phyloP scores from a whole-genome alignment of 768 basidiomycete species.

The Baorangia bicolor region DNA sequence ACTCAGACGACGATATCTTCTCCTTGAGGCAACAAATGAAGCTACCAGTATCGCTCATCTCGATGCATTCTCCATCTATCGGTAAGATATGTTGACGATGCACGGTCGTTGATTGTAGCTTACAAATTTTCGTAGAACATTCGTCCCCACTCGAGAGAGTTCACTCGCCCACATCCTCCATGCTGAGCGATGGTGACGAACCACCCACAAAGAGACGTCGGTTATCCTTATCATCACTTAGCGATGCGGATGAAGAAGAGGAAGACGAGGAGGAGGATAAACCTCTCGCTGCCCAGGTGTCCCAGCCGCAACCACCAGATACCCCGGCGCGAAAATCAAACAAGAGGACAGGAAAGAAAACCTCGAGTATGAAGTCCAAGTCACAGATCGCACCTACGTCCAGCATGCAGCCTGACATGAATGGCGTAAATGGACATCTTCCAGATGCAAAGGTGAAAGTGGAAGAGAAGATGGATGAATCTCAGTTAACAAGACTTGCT shows the following conservation, averaged over 20 bases:
- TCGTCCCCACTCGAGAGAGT: slow-evolving; percentile 21
- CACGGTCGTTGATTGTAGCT: neutral
- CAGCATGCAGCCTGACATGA: slow-evolving; percentile 39
- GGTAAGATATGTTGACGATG: slow-evolving; percentile 38
- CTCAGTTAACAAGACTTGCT: slow-evolving; percentile 71
- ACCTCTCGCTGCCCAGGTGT: slow-evolving; percentile 53
- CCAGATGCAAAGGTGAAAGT: slow-evolving; percentile 58
- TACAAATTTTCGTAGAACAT: slow-evolving; percentile 21
- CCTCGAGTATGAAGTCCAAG: slow-evolving; percentile 57
- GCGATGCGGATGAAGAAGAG: slow-evolving; percentile 39
- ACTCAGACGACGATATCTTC: slow-evolving; percentile 65
- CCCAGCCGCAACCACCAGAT: slow-evolving; percentile 29
- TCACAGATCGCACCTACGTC: slow-evolving; percentile 53
- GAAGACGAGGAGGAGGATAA: slow-evolving; percentile 61
- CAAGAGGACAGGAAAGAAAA: slow-evolving; percentile 54
- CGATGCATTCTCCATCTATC: slow-evolving; percentile 51
- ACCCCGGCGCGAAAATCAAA: slow-evolving; percentile 32
- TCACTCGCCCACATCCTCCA: slow-evolving; percentile 40
- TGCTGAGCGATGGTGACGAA: slow-evolving; percentile 43
- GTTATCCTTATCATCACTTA: slow-evolving; percentile 56
- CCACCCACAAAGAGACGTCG: slow-evolving; percentile 54
- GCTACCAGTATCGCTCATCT: slow-evolving; percentile 48
- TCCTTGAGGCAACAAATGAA: slow-evolving; percentile 73
- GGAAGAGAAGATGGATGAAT: slow-evolving; percentile 79
- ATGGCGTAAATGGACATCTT: slow-evolving; percentile 45